Evolutionary conservation across 352 stramenopile genomes (phyloP).

Genomic region (Globisporangium cylindrosporum): DNA sequence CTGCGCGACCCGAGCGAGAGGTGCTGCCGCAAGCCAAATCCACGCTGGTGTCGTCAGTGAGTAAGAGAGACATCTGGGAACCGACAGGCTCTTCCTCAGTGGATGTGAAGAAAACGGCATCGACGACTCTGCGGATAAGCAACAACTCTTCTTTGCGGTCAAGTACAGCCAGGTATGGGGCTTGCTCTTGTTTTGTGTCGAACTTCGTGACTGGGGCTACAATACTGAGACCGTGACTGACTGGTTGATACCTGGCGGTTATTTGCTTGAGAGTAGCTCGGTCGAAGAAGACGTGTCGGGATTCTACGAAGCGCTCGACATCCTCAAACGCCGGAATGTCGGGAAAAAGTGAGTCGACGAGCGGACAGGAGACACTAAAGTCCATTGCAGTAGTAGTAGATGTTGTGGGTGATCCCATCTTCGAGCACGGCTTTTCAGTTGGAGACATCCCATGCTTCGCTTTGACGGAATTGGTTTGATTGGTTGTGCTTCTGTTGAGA

Average conservation of each 20-base stretch:
- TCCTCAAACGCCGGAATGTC: slow-evolving; percentile 62
- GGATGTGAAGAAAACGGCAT: slow-evolving; percentile 16
- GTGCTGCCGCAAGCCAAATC: slow-evolving; percentile 11
- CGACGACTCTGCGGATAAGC: background rate
- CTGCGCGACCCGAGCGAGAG: slow-evolving; percentile 22
- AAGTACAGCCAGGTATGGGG: slow-evolving; percentile 33
- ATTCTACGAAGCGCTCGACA: slow-evolving; percentile 76
- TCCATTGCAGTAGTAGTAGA: too few relatives aligned
- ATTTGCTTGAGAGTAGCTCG: slow-evolving; percentile 23
- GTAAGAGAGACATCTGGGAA: slow-evolving; percentile 6
- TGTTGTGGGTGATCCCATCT: too few relatives aligned
- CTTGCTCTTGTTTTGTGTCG: background rate
- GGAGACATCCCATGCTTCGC: too few relatives aligned
- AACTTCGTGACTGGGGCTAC: background rate
- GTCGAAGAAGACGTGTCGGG: slow-evolving; percentile 74
- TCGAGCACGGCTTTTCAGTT: too few relatives aligned
- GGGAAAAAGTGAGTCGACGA: slow-evolving; percentile 19
- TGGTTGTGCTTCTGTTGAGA: too few relatives aligned
- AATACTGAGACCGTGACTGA: background rate
- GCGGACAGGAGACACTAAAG: too few relatives aligned
- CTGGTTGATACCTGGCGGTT: background rate
- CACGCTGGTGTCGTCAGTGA: slow-evolving; percentile 2
- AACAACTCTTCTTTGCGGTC: slow-evolving; percentile 16
- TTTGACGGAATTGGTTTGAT: too few relatives aligned
- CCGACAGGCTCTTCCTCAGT: background rate